phyloP scores from a whole-genome alignment of 352 stramenopile species.

The Thalassiosira allenii region DNA sequence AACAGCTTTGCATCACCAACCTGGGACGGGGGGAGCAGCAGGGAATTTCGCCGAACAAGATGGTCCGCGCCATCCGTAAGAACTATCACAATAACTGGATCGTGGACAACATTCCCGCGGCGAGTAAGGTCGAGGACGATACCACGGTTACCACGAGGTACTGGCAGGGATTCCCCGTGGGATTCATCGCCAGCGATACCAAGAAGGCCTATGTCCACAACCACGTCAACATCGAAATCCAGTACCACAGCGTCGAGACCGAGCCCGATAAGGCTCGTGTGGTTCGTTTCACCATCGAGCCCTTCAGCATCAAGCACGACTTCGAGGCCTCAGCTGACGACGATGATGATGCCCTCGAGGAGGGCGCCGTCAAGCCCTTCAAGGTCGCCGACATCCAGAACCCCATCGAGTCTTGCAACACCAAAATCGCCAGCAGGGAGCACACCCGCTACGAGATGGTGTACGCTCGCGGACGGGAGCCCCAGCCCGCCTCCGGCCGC shows the following conservation, averaged over 20 bases:
- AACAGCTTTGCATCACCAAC: constrained; percentile 88
- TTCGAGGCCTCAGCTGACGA: constrained; percentile 78
- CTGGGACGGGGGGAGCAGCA: constrained; percentile 70
- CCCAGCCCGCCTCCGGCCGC: constrained; percentile 76
- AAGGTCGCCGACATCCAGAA: constrained; percentile 79
- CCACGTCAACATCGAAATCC: constrained; percentile 99
- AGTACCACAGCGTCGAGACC: constrained; percentile 93
- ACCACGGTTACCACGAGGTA: constrained; percentile 81
- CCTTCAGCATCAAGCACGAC: constrained; percentile 97
- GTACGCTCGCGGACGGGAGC: constrained; percentile 69
- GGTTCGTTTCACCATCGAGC: constrained; percentile 98
- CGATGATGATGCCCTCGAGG: constrained; percentile 56
- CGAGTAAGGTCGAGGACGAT: constrained; percentile 88
- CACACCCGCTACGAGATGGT: constrained; percentile 86
- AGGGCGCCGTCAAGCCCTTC: constrained; percentile 44
- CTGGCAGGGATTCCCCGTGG: constrained; percentile 89
- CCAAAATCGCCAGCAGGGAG: constrained; percentile 31
- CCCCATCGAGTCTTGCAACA: constrained; percentile 75
- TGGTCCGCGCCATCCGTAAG: constrained; percentile 94
- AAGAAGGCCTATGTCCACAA: constrained; percentile 97
- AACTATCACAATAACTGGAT: constrained; percentile 99
- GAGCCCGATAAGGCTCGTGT: constrained; percentile 90
- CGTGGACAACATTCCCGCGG: constrained; percentile 96
- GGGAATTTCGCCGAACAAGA: constrained; percentile 84
- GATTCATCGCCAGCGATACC: constrained; percentile 88